A percentile compares a stretch with the other conserved stretches of the same genome.
These are phyloP conservation scores for Pseudocercospora crystallina DNA, from an alignment of 2,329 filamentous ascomycete genomes.

Conservation along the genomic window DNA sequence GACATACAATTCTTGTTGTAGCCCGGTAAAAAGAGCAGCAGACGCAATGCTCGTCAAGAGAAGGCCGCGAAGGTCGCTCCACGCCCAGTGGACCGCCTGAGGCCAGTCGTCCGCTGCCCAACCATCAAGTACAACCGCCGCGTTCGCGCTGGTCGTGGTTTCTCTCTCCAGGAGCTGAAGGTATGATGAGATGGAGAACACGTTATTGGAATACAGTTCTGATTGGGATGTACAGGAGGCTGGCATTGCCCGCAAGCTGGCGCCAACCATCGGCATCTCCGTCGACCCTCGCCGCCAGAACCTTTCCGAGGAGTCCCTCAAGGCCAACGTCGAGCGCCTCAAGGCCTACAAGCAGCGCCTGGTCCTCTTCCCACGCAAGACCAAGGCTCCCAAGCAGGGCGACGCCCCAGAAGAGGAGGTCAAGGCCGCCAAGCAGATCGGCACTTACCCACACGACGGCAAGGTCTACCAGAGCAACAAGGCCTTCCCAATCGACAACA, in stretches of 20 bases:
- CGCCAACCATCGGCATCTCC: constrained; percentile 92
- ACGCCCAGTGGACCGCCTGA: constrained; percentile 94
- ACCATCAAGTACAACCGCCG: constrained; percentile 98
- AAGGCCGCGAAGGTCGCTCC: constrained; percentile 96
- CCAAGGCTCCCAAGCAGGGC: constrained; percentile 89
- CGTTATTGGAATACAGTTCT: constrained; percentile 14
- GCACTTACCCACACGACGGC: constrained; percentile 47
- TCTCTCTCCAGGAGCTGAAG: constrained; percentile 97
- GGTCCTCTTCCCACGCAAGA: constrained; percentile 96
- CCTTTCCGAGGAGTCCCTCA: constrained; percentile 91
- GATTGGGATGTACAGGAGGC: constrained; percentile 65
- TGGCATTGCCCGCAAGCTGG: constrained; percentile 90
- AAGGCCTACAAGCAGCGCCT: constrained; percentile 96
- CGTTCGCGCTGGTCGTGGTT: constrained; percentile 93
- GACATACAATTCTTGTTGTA: constrained; percentile 47
- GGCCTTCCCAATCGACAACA: constrained; percentile 71
- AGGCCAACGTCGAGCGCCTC: constrained; percentile 93
- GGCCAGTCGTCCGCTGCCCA: constrained; percentile 95
- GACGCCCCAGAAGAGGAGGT: constrained; percentile 83
- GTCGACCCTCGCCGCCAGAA: constrained; percentile 97
- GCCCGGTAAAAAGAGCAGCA: constrained; percentile 94
- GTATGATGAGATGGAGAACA: constrained; percentile 51
- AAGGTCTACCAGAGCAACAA: constrained; percentile 43
- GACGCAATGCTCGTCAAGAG: constrained; percentile 84
- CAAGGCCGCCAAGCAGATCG: constrained; percentile 62